Base-by-base conservation (phyloP, 164 flowering plant species). In the Dillenia turbinata region DNA sequence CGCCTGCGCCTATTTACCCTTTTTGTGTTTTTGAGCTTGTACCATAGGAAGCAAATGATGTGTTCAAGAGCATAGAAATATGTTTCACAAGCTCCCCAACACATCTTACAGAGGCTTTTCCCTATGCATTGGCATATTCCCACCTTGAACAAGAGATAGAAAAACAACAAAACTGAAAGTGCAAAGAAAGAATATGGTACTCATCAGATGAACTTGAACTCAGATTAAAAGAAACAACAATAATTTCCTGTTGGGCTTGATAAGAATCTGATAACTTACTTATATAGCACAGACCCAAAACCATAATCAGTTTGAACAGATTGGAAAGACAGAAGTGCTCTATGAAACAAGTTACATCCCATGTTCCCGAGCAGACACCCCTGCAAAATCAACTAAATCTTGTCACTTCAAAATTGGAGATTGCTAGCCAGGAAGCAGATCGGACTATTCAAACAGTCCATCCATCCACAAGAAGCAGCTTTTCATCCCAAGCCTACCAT, bases 111-210 rank as follows among this genome's bases (percentile, higher is more conserved):
- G 0, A 88, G 70, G 77, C 82, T 81, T 76, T 73, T 84, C 49
- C 62, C 78, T 12, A 83, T 69, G 81, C 89, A 88, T 72, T 86
- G 86, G 71, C 81, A 70, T 50, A 88, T 68, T 49, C 95, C 91
- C 62, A 86, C 17, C 72, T 88, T 72, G 69, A 78, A 78, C 55
- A 88, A 53, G 57, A 86, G 75, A 66, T 82, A 85, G 49, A 79
- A 44, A 71, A 88, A 82, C 67, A 83, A 47, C 64, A 84, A 65
- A 62, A 64, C 88, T 88, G 85, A 62, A 66, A 56, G 51, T 19
- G 22, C 22, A 47, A 43, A 6, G 22, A 14, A 14, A 58, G 22
- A 17, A 58, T 2, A 56, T n/a, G 17, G 1, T 56, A 9, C 47
- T 13, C 16, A n/a, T n/a, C 44, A 16, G 49, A 17, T 51, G 49